Evolutionary conservation across 2,329 filamentous ascomycete genomes (phyloP).

Genomic region (Aspergillus clavatus): DNA sequence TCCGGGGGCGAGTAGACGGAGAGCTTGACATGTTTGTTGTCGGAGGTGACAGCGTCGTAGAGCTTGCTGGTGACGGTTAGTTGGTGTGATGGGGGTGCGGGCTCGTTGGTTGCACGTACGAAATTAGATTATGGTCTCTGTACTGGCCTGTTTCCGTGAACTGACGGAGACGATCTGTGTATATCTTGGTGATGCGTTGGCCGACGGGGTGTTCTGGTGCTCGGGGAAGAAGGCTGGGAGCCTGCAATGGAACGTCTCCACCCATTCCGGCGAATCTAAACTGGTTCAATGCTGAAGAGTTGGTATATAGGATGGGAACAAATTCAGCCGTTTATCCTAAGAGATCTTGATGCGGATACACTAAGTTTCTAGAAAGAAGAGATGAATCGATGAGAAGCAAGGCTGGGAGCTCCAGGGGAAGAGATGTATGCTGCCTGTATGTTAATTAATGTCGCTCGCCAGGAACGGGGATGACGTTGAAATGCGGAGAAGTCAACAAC

Average conservation of each 20-base stretch:
- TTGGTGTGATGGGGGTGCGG: conserved; percentile 6
- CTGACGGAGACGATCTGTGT: conserved; percentile 73
- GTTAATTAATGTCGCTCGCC: background rate
- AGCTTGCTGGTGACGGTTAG: conserved; percentile 54
- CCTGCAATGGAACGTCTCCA: conserved; percentile 26
- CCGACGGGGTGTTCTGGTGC: conserved; percentile 55
- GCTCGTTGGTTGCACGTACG: conserved; percentile 47
- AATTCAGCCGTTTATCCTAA: too few relatives aligned
- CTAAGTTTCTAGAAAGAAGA: background rate
- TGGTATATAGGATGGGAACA: too few relatives aligned
- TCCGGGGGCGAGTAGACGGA: conserved; percentile 79
- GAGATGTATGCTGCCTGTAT: background rate
- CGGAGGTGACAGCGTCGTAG: conserved; percentile 62
- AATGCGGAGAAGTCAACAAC: background rate
- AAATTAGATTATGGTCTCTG: conserved; percentile 65
- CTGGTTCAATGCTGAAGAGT: conserved; percentile 1
- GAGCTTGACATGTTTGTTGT: conserved; percentile 73
- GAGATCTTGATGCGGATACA: background rate
- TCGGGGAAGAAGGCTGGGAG: conserved; percentile 45
- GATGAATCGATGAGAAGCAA: conserved; percentile 4
- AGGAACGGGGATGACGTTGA: conserved; percentile 19
- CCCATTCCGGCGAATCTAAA: conserved; percentile 15
- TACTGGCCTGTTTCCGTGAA: conserved; percentile 80
- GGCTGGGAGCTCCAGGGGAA: conserved; percentile 3
- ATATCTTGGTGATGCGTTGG: conserved; percentile 79